Conservation (phyloP, 2,329 filamentous ascomycete species). For the Blastomyces silverae region DNA sequence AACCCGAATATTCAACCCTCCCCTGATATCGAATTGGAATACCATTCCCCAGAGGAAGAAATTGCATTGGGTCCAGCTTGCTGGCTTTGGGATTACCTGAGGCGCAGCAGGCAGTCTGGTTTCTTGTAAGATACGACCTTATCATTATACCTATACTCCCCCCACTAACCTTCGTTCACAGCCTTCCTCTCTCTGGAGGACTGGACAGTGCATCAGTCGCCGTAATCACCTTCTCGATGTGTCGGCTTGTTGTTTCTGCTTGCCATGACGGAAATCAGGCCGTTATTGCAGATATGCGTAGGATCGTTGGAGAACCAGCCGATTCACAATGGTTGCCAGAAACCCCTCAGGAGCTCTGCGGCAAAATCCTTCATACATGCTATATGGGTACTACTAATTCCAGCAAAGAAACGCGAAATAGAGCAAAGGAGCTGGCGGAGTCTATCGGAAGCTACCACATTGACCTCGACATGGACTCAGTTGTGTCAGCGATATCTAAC, state of each 20-base stretch:
- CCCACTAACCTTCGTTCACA: slow-evolving; percentile 25
- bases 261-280: slow-evolving; percentile 25
- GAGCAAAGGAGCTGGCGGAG: slow-evolving; percentile 54
- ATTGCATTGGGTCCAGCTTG: slow-evolving; percentile 24
- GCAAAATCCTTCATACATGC: slow-evolving; percentile 52
- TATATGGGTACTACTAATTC: slow-evolving; percentile 64
- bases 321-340: slow-evolving; percentile 41
- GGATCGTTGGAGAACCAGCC: slow-evolving; percentile 33
- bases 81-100: slow-evolving; percentile 32
- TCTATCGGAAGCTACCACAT: slow-evolving; percentile 63
- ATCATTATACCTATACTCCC: slow-evolving; percentile 3
- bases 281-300: slow-evolving; percentile 27
- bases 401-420: slow-evolving; percentile 57
- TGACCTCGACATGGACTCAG: slow-evolving; percentile 64
- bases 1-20: slow-evolving; percentile 20
- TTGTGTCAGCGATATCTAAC: slow-evolving; percentile 40
- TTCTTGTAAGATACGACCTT: slow-evolving; percentile 7
- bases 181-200: slow-evolving; percentile 32
- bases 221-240: slow-evolving; percentile 33
- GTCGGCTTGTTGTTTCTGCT: slow-evolving; percentile 27
- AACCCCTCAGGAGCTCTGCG: slow-evolving; percentile 53
- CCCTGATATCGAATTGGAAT: slow-evolving; percentile 20
- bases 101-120: slow-evolving; percentile 20
- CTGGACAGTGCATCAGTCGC: slow-evolving; percentile 31
- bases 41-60: slow-evolving; percentile 27